Percentiles rank a stretch among this genome's conserved stretches.
These are phyloP conservation scores for Phytophthora nicotianae DNA, from an alignment of 352 stramenopile species.

Conservation along the genomic window DNA sequence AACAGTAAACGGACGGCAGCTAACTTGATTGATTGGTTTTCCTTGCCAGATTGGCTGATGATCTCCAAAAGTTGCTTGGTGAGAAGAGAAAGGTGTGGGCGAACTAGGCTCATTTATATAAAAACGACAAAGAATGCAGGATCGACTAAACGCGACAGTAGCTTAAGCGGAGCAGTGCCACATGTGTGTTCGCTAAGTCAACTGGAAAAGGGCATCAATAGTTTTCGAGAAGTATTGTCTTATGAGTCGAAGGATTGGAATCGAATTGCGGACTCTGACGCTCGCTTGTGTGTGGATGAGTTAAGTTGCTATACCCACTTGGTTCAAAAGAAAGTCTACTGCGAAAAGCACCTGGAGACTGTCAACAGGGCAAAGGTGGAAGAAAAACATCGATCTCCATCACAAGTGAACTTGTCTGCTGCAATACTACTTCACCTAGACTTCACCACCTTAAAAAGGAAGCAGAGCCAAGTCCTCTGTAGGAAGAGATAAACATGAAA, in stretches of 20 bases:
- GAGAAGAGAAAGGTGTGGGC: constrained; percentile 1
- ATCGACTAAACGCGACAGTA: constrained; percentile 1
- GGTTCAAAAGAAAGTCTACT: constrained; percentile 17
- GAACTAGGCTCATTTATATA: not conserved
- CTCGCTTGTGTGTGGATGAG: constrained; percentile 22
- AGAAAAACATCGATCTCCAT: not conserved
- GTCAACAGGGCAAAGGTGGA: constrained; percentile 1
- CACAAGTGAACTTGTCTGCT: no score
- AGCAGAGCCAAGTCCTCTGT: no score
- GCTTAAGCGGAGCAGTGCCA: constrained; percentile 26
- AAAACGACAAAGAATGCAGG: constrained; percentile 4
- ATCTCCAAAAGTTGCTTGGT: constrained; percentile 6
- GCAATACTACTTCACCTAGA: no score
- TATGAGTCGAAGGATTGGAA: constrained; percentile 29
- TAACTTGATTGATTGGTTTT: not conserved
- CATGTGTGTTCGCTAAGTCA: constrained; percentile 34
- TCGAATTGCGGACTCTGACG: constrained; percentile 6
- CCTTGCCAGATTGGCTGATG: constrained; percentile 13
- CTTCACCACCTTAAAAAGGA: no score
- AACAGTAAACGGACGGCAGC: no score
- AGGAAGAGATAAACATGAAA: no score
- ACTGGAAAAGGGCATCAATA: constrained; percentile 26
- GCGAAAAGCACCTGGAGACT: constrained; percentile 5
- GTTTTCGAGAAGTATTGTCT: constrained; percentile 11
- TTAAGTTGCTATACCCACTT: constrained; percentile 20